Conservation (phyloP, 768 basidiomycete genomes). For the Suillus plorans region DNA sequence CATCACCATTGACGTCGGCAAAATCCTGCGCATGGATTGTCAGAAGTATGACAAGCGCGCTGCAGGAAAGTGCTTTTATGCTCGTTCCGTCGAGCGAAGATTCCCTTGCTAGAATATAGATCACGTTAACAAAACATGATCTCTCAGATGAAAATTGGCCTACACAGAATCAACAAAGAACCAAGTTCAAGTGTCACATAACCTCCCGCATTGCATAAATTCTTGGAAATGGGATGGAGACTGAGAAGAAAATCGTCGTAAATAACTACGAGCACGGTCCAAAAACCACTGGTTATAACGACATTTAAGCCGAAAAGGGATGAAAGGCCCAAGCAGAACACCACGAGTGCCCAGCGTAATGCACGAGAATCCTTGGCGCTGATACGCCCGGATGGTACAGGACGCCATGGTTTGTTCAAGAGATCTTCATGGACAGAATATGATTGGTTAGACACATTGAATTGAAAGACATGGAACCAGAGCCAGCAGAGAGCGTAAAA, state of each 20-base stretch:
- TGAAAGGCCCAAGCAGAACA: slow-evolving; percentile 28
- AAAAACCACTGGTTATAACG: slow-evolving; percentile 22
- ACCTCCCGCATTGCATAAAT: slow-evolving; percentile 31
- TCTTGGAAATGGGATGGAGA: slow-evolving; percentile 28
- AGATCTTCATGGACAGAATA: slow-evolving; percentile 29
- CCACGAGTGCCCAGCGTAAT: slow-evolving; percentile 34
- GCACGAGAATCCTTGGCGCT: slow-evolving; percentile 16
- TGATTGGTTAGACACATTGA: slow-evolving; percentile 34
- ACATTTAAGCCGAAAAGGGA: slow-evolving; percentile 15
- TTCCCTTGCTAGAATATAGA: background rate
- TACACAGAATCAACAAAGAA: slow-evolving; percentile 30
- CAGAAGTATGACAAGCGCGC: slow-evolving; percentile 30
- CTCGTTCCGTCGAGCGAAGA: background rate
- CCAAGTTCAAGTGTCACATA: slow-evolving; percentile 36
- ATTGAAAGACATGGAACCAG: slow-evolving; percentile 34
- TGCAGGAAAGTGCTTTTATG: slow-evolving; percentile 15
- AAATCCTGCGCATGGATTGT: slow-evolving; percentile 41
- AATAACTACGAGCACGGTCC: slow-evolving; percentile 19
- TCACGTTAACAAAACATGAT: background rate
- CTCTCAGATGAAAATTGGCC: background rate
- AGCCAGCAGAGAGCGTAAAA: slow-evolving; percentile 22
- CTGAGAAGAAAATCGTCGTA: slow-evolving; percentile 32
- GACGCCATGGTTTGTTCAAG: slow-evolving; percentile 36
- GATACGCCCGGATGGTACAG: slow-evolving; percentile 36
- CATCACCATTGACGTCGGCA: slow-evolving; percentile 33